Percentiles rank a stretch among this genome's conserved stretches.
These are phyloP conservation scores for Talaromyces rugulosus DNA, from an alignment of 2,329 filamentous ascomycete species.

Conservation along the genomic window DNA sequence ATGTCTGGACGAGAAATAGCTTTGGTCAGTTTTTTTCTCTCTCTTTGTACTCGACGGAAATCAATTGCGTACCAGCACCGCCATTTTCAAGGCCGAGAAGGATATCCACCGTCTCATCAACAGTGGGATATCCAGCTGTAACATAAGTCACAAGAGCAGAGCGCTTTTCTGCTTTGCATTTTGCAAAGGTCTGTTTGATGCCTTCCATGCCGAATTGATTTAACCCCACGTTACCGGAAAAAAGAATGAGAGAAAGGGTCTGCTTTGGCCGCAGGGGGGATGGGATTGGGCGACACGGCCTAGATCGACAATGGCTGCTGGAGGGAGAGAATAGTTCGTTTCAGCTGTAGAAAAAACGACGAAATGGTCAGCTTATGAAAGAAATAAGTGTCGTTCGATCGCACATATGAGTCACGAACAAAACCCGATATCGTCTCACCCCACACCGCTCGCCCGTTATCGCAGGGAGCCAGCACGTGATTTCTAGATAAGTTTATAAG, in stretches of 20 bases:
- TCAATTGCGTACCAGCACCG: constrained; percentile 65
- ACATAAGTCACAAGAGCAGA: constrained; percentile 92
- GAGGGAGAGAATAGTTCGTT: neutral
- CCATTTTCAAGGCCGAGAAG: constrained; percentile 87
- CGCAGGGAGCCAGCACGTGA: neutral
- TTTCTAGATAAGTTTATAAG: neutral
- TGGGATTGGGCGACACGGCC: neutral
- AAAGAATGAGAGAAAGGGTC: neutral
- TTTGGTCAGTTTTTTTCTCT: constrained; percentile 2
- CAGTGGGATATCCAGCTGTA: constrained; percentile 84
- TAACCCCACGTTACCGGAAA: neutral
- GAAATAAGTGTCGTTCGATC: neutral
- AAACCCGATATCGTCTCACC: neutral
- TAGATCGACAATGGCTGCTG: neutral
- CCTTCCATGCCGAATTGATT: constrained; percentile 42
- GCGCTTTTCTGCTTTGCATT: constrained; percentile 57
- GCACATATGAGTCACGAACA: neutral
- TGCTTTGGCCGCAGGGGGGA: neutral
- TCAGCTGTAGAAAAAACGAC: neutral
- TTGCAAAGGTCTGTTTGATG: constrained; percentile 54
- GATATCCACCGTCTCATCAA: constrained; percentile 77
- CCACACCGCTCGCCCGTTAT: neutral
- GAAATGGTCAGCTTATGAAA: neutral
- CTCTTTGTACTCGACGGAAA: neutral
- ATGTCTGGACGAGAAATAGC: constrained; percentile 60